Base-by-base conservation (phyloP, 345 rosid species). In the Citrus trifoliata region DNA sequence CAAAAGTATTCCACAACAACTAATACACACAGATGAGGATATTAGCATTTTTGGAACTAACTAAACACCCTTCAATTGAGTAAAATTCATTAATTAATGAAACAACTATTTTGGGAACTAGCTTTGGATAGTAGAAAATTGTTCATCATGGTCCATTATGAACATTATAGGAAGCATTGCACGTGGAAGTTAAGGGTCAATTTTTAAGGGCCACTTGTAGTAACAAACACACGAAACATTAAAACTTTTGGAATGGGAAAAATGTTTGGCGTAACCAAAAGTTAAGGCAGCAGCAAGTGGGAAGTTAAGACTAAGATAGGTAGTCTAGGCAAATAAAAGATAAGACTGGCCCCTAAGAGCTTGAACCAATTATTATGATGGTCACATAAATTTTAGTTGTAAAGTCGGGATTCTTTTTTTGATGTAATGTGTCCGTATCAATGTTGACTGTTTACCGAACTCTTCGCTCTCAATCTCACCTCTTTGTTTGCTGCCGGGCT, bases 381-480 rank as follows among this genome's bases (percentile, higher is more conserved):
- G 72, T 25, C 21, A 69, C 72, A 6, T 24, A 10, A 69, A 14
- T 63, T 70, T 46, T 46, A 42, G 59, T 70, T 48, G 24, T 71
- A 16, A 46, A 9, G 58, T 38, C n/a, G 24, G 12, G 24, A n/a
- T 32, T 65, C 66, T 22, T 24, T 30, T 46, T 6, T 51, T 51
- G 62, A 76, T 66, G 72, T 55, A 48, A 21, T 64, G 3, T 69
- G 79, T 81, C 71, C 66, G 48, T 35, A 18, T 74, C 72, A 76
- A 61, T 38, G 82, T 80, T 73, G 74, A 77, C 64, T 80, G 59
- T 76, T 85, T 75, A 78, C 83, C 85, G 67, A 80, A 56, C 35
- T 27, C 14, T 13, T 46, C 48, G 33, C 22, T 24, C 14, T 7
- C 7, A 2, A 22, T 2, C 53, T 25, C 21, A 46, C 9, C 21